phyloP scores from a whole-genome alignment of 148 eudicot species.

The Bassia scoparia region DNA sequence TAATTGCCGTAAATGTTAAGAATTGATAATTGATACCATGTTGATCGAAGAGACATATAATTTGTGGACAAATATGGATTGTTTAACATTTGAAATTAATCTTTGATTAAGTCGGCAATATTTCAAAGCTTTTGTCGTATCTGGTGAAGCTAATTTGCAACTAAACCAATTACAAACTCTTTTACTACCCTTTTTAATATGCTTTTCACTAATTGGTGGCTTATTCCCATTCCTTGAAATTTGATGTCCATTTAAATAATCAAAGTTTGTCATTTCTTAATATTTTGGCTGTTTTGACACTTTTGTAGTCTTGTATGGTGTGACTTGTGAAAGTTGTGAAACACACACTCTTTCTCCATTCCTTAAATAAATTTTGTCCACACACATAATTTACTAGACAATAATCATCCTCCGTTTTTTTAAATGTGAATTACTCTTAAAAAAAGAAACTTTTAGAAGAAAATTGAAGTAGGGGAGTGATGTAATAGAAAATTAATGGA shows the following conservation, averaged over 20 bases:
- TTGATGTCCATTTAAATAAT: background rate
- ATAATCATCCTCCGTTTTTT: too few relatives aligned
- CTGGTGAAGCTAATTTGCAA: background rate
- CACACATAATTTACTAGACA: background rate
- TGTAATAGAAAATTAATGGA: too few relatives aligned
- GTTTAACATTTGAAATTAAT: background rate
- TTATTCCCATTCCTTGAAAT: background rate
- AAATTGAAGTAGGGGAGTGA: too few relatives aligned
- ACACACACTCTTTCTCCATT: background rate
- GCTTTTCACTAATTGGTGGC: background rate
- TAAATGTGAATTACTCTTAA: too few relatives aligned
- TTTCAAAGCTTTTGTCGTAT: constrained; percentile 8
- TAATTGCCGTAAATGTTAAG: too few relatives aligned
- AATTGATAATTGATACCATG: too few relatives aligned
- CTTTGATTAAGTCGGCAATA: background rate
- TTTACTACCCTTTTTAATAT: background rate
- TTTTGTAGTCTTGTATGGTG: background rate
- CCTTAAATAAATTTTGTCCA: background rate
- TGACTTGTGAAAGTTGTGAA: background rate
- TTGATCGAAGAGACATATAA: too few relatives aligned
- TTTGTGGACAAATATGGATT: too few relatives aligned
- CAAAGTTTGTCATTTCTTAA: background rate
- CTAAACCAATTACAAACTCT: background rate
- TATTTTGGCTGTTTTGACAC: background rate
- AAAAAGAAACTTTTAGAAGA: too few relatives aligned